Evolutionary conservation across 1,284 basidiomycete species (phyloP).

Genomic region (Calocybe gambosa): DNA sequence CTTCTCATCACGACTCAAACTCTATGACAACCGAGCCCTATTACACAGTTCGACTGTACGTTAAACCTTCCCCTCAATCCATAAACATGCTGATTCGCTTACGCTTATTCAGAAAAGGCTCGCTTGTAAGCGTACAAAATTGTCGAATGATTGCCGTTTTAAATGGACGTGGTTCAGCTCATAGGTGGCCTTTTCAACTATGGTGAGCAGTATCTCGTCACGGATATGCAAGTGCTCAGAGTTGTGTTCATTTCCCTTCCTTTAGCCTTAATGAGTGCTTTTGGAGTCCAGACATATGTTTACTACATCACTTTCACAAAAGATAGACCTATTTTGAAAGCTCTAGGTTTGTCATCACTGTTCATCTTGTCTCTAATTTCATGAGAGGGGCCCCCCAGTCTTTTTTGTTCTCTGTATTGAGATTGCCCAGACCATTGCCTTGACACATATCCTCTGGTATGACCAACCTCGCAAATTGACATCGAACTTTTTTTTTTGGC

Average conservation of each 20-base stretch:
- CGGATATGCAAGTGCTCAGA: background rate
- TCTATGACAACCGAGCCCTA: too few species aligned
- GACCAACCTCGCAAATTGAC: background rate
- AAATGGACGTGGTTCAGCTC: background rate
- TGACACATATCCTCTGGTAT: background rate
- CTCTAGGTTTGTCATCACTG: background rate
- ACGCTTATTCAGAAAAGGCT: too few species aligned
- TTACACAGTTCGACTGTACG: too few species aligned
- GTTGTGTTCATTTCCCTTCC: background rate
- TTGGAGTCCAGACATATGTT: background rate
- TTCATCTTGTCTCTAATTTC: background rate
- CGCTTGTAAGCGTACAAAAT: too few species aligned
- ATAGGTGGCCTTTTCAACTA: conserved; percentile 1
- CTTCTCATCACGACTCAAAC: too few species aligned
- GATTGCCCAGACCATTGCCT: background rate
- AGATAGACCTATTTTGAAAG: background rate
- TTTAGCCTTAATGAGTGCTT: background rate
- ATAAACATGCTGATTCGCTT: too few species aligned
- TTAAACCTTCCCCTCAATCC: too few species aligned
- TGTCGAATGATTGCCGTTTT: too few species aligned
- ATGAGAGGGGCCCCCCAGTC: background rate
- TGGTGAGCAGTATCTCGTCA: background rate
- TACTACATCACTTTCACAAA: background rate
- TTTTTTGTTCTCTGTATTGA: background rate
- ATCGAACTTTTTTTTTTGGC: too few species aligned